These are phyloP conservation scores for Fusarium pininemorale DNA, from an alignment of 2,329 filamentous ascomycete genomes.

Conservation along the genomic window DNA sequence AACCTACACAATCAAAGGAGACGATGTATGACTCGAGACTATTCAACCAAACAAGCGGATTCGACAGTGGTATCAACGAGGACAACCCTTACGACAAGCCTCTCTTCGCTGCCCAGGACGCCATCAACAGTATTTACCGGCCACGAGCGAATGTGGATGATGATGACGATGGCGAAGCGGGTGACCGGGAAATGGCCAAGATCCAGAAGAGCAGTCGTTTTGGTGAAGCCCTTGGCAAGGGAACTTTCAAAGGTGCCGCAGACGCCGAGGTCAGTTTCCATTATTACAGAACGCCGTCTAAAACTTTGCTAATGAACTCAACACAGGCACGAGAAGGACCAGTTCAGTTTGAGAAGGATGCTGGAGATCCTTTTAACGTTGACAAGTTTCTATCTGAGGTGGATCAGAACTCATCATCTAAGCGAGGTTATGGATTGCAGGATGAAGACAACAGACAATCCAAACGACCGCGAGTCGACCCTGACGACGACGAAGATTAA, in stretches of 20 bases:
- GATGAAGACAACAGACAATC: constrained; percentile 67
- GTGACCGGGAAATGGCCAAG: constrained; percentile 83
- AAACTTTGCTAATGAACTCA: constrained; percentile 43
- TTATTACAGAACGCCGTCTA: not conserved
- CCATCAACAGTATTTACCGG: constrained; percentile 92
- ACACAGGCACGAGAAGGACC: constrained; percentile 81
- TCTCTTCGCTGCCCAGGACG: constrained; percentile 93
- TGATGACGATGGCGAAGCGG: constrained; percentile 80
- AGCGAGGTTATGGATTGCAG: constrained; percentile 81
- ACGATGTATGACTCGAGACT: constrained; percentile 96
- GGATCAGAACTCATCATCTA: constrained; percentile 68
- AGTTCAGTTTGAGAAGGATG: constrained; percentile 95
- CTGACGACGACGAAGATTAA: constrained; percentile 59
- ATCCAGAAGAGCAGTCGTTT: constrained; percentile 89
- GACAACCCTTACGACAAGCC: constrained; percentile 98
- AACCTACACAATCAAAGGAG: constrained; percentile 90
- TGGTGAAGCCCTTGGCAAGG: constrained; percentile 83
- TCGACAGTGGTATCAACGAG: constrained; percentile 93
- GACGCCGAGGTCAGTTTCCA: constrained; percentile 75
- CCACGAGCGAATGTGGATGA: constrained; percentile 79
- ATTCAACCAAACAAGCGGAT: constrained; percentile 93
- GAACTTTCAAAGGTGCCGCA: constrained; percentile 88
- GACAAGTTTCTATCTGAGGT: constrained; percentile 91
- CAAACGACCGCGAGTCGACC: constrained; percentile 81
- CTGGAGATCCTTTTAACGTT: constrained; percentile 87